Percentiles rank a stretch among this genome's conserved stretches.
phyloP scores from a whole-genome alignment of 2,329 filamentous ascomycete species.

The Lachnum nothofagi region DNA sequence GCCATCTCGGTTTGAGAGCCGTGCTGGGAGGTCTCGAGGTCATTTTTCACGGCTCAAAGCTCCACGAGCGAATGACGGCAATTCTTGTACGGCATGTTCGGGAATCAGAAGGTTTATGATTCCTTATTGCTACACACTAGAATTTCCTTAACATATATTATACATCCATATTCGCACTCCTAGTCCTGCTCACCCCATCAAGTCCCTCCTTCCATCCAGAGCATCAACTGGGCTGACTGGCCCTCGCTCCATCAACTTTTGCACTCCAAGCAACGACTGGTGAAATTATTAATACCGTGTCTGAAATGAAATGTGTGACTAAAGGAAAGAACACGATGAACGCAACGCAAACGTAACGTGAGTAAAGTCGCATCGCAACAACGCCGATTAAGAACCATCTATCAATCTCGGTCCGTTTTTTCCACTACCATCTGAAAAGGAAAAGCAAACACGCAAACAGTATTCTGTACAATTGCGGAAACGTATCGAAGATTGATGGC shows the following conservation, averaged over 20 bases:
- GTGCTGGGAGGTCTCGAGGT: too few species aligned
- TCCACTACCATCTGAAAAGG: background rate
- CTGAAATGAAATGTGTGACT: too few species aligned
- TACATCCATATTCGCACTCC: slow-evolving; percentile 3
- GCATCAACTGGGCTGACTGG: slow-evolving; percentile 3
- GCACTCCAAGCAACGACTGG: background rate
- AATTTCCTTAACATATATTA: slow-evolving; percentile 6
- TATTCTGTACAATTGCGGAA: slow-evolving; percentile 8
- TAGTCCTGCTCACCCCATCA: background rate
- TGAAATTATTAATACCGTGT: too few species aligned
- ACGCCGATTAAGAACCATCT: background rate
- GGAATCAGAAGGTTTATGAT: background rate
- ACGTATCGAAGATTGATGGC: background rate
- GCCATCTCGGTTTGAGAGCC: too few species aligned
- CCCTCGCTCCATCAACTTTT: background rate
- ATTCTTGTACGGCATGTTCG: background rate
- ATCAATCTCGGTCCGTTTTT: background rate
- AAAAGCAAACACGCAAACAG: slow-evolving; percentile 1
- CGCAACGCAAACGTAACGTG: too few species aligned
- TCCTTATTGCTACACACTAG: slow-evolving; percentile 5
- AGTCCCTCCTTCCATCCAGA: slow-evolving; percentile 5
- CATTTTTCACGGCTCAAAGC: too few species aligned
- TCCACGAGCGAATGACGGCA: too few species aligned
- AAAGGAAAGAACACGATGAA: too few species aligned
- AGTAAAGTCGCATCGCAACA: too few species aligned